These are phyloP conservation scores for Hordeum vulgare DNA, from an alignment of 176 grass and related monocot genomes.

Conservation along the genomic window MorexV3_pseudomolecules_assembly NC_058519.1:607673797-607674296, in stretches of 20 bases:
- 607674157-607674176: conserved; percentile 99
- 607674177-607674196: conserved; percentile 77
- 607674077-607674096: conserved; percentile 95
- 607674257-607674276: conserved; percentile 81
- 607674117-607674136: conserved; percentile 79
- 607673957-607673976: conserved; percentile 69
- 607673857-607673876: conserved; percentile 46
- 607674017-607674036: conserved; percentile 74
- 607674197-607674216: conserved; percentile 84
- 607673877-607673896: conserved; percentile 87
- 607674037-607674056: conserved; percentile 86
- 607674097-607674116: conserved; percentile 91
- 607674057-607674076: conserved; percentile 89
- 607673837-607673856: conserved; percentile 52
- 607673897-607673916: conserved; percentile 68
- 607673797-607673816: conserved; percentile 43
- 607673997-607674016: conserved; percentile 92
- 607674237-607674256: conserved; percentile 94
- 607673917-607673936: conserved; percentile 82
- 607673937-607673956: conserved; percentile 55
- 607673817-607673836: conserved; percentile 41
- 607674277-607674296: conserved; percentile 95
- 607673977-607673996: conserved; percentile 40
- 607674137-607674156: conserved; percentile 97
- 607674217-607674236: conserved; percentile 73